Conservation (phyloP, 768 basidiomycete genomes). For the Floccularia luteovirens region DNA sequence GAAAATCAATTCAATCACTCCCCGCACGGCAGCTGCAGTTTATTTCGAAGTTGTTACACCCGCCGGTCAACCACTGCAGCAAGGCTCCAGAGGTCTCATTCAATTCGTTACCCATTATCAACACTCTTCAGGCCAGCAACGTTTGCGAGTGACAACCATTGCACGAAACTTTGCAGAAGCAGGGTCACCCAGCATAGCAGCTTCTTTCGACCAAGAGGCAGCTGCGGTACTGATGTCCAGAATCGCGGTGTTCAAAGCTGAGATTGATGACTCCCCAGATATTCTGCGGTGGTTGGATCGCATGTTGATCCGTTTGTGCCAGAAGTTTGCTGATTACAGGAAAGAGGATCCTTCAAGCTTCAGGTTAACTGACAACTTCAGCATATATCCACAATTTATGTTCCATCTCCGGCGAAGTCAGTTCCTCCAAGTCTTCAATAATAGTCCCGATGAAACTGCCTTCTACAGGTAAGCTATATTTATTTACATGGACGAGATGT, state of each 20-base stretch:
- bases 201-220: conserved; percentile 96
- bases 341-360: conserved; percentile 97
- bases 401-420: conserved; percentile 97
- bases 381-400: conserved; percentile 99
- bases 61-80: conserved; percentile 86
- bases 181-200: conserved; percentile 88
- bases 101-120: conserved; percentile 99
- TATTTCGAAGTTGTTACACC: conserved; percentile 99
- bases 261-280: conserved; percentile 96
- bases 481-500: background rate
- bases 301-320: conserved; percentile 97
- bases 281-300: conserved; percentile 96
- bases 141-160: conserved; percentile 95
- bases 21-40: conserved; percentile 81
- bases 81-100: conserved; percentile 87
- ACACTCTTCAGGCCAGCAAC: conserved; percentile 91
- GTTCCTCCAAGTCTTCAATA: conserved; percentile 99
- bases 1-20: conserved; percentile 90
- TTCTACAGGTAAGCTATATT: conserved; percentile 76
- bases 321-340: conserved; percentile 98
- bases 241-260: conserved; percentile 98
- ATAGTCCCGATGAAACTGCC: conserved; percentile 98
- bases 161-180: conserved; percentile 97
- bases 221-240: conserved; percentile 97
- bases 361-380: conserved; percentile 90